A percentile compares a stretch with the other conserved stretches of the same genome.
Conservation (phyloP, 768 basidiomycete genomes). For the Boletellus emodensis region DNA sequence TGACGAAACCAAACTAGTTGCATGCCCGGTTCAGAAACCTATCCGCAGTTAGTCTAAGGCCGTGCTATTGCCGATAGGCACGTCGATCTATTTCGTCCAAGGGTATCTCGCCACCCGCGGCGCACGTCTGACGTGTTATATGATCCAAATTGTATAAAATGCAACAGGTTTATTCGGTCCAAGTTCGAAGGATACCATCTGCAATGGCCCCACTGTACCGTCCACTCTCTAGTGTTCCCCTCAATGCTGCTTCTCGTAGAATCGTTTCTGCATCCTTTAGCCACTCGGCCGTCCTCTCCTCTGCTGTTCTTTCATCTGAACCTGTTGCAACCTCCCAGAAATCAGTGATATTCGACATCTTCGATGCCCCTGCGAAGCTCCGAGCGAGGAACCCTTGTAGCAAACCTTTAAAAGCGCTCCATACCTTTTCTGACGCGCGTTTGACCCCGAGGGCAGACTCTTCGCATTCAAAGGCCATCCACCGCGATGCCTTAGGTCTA, state of each 20-base stretch:
- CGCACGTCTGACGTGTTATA: background rate
- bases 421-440: slow-evolving; percentile 1
- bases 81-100: background rate
- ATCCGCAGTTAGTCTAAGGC: slow-evolving; percentile 11
- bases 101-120: background rate
- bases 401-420: slow-evolving; percentile 9
- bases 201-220: slow-evolving; percentile 17
- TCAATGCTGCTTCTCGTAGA: slow-evolving; percentile 6
- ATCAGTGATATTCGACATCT: slow-evolving; percentile 46
- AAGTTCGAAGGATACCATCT: background rate
- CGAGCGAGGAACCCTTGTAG: slow-evolving; percentile 33
- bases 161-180: background rate
- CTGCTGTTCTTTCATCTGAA: slow-evolving; percentile 1
- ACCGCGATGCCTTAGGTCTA: slow-evolving; percentile 10
- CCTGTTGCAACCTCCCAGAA: slow-evolving; percentile 11
- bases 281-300: slow-evolving; percentile 13
- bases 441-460: slow-evolving; percentile 8
- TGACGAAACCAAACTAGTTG: slow-evolving; percentile 1
- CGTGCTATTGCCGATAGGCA: slow-evolving; percentile 20
- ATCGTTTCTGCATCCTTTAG: slow-evolving; percentile 10
- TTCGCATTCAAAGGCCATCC: background rate
- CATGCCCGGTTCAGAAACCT: background rate
- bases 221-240: slow-evolving; percentile 5
- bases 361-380: slow-evolving; percentile 44
- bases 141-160: slow-evolving; percentile 17